Percentiles rank a stretch among this genome's conserved stretches.
Conservation (phyloP, 2,329 filamentous ascomycete genomes). For the Cladosporium sp. region DNA sequence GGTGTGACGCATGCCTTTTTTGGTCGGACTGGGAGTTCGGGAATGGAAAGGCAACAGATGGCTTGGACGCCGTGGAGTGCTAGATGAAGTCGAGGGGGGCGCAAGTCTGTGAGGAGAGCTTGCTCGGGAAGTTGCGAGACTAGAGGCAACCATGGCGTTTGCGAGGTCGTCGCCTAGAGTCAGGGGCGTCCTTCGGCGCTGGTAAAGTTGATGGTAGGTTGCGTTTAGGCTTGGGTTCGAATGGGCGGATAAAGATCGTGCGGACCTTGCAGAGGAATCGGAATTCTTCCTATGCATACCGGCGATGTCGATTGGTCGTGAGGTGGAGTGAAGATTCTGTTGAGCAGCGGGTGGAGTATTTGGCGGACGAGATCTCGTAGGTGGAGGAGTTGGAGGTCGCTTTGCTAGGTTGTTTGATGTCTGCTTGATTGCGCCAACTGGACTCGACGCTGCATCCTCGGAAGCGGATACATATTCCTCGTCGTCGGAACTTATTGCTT, state of each 20-base stretch:
- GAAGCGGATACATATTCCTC: slow-evolving; percentile 20
- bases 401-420: not conserved
- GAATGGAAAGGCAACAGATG: slow-evolving; percentile 14
- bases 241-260: slow-evolving; percentile 18
- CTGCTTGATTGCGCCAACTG: slow-evolving; percentile 3
- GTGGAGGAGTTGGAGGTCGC: slow-evolving; percentile 2
- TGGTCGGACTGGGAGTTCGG: slow-evolving; percentile 41
- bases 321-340: slow-evolving; percentile 19
- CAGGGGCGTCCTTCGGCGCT: slow-evolving; percentile 38
- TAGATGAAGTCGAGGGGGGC: slow-evolving; percentile 29
- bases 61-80: not conserved
- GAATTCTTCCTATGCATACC: slow-evolving; percentile 1
- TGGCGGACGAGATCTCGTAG: not conserved
- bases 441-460: slow-evolving; percentile 16
- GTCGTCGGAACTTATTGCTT: not conserved
- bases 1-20: slow-evolving; percentile 57
- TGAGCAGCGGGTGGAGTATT: not conserved
- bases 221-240: slow-evolving; percentile 28
- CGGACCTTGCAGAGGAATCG: not conserved
- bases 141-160: slow-evolving; percentile 70
- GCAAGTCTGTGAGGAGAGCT: slow-evolving; percentile 36
- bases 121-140: slow-evolving; percentile 55
- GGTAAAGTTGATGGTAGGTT: slow-evolving; percentile 31
- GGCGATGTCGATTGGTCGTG: slow-evolving; percentile 16
- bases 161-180: slow-evolving; percentile 62